Evolutionary conservation across 2,329 filamentous ascomycete genomes (phyloP).

Genomic region (Fusarium oligoseptatum): DNA sequence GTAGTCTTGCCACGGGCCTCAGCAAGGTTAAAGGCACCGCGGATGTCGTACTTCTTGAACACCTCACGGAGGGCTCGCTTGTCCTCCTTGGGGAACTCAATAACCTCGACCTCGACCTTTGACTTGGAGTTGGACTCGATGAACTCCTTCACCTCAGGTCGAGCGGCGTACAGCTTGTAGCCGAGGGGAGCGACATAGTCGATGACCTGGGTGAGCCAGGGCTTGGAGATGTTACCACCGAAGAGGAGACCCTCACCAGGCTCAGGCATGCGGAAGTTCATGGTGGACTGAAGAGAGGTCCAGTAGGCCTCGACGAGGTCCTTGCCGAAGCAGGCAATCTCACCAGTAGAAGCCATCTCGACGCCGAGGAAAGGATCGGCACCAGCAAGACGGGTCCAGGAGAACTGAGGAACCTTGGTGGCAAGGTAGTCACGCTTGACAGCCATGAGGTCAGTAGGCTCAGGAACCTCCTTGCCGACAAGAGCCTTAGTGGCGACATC

Average conservation of each 20-base stretch:
- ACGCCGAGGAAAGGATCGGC: slow-evolving; percentile 98
- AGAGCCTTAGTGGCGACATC: slow-evolving; percentile 95
- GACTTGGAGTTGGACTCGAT: slow-evolving; percentile 79
- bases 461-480: slow-evolving; percentile 85
- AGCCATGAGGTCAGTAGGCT: slow-evolving; percentile 88
- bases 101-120: slow-evolving; percentile 82
- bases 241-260: slow-evolving; percentile 96
- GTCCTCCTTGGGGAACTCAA: slow-evolving; percentile 96
- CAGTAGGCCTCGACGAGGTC: slow-evolving; percentile 97
- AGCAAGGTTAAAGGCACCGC: slow-evolving; percentile 95
- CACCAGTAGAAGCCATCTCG: slow-evolving; percentile 96
- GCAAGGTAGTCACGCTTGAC: slow-evolving; percentile 92
- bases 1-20: slow-evolving; percentile 85
- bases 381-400: slow-evolving; percentile 96
- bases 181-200: slow-evolving; percentile 89
- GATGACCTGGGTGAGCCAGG: slow-evolving; percentile 82
- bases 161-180: slow-evolving; percentile 94
- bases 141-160: slow-evolving; percentile 83
- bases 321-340: slow-evolving; percentile 99
- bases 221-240: slow-evolving; percentile 82
- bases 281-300: slow-evolving; percentile 94
- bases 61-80: slow-evolving; percentile 95
- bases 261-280: slow-evolving; percentile 98
- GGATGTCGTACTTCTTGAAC: slow-evolving; percentile 96
- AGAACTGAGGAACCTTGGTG: slow-evolving; percentile 99